A percentile compares a stretch with the other conserved stretches of the same genome.
Evolutionary conservation across 352 stramenopile genomes (phyloP).

Genomic region (Globisporangium parvum): DNA sequence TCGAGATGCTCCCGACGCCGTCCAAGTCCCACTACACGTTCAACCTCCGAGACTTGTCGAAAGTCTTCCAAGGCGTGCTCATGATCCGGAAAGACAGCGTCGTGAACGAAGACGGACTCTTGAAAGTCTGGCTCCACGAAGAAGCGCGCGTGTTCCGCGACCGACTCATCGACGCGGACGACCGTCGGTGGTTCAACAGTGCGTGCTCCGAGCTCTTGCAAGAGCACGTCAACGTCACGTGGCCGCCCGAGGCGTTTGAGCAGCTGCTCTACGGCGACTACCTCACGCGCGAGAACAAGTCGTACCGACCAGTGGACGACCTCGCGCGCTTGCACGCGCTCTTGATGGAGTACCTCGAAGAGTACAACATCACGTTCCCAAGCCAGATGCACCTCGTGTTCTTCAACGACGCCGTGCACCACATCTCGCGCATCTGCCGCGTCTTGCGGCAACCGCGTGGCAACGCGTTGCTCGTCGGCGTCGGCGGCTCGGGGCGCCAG

Average conservation of each 20-base stretch:
- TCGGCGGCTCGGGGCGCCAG: slow-evolving; percentile 88
- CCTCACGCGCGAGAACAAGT: slow-evolving; percentile 70
- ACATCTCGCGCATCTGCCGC: slow-evolving; percentile 91
- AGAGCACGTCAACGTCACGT: slow-evolving; percentile 58
- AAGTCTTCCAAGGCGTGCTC: slow-evolving; percentile 91
- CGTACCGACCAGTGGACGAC: slow-evolving; percentile 68
- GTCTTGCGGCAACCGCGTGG: slow-evolving; percentile 89
- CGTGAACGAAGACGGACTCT: slow-evolving; percentile 54
- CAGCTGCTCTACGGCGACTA: slow-evolving; percentile 91
- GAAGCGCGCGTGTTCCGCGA: slow-evolving; percentile 90
- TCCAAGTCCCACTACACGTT: slow-evolving; percentile 94
- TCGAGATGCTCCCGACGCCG: slow-evolving; percentile 88
- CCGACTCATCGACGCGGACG: slow-evolving; percentile 82
- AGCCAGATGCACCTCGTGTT: slow-evolving; percentile 94
- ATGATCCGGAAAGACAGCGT: slow-evolving; percentile 88
- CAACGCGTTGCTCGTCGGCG: slow-evolving; percentile 90
- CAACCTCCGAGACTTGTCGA: slow-evolving; percentile 91
- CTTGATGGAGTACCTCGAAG: slow-evolving; percentile 89
- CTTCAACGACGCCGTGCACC: slow-evolving; percentile 92
- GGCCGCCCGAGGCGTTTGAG: slow-evolving; percentile 59
- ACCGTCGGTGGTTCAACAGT: slow-evolving; percentile 85
- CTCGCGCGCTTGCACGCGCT: slow-evolving; percentile 63
- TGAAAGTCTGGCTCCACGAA: slow-evolving; percentile 91
- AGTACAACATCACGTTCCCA: slow-evolving; percentile 93
- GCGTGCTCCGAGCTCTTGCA: slow-evolving; percentile 68